These are phyloP conservation scores for Rhizomucor miehei DNA, from an alignment of 371 early-diverging fungal genomes.

Conservation along the genomic window DNA sequence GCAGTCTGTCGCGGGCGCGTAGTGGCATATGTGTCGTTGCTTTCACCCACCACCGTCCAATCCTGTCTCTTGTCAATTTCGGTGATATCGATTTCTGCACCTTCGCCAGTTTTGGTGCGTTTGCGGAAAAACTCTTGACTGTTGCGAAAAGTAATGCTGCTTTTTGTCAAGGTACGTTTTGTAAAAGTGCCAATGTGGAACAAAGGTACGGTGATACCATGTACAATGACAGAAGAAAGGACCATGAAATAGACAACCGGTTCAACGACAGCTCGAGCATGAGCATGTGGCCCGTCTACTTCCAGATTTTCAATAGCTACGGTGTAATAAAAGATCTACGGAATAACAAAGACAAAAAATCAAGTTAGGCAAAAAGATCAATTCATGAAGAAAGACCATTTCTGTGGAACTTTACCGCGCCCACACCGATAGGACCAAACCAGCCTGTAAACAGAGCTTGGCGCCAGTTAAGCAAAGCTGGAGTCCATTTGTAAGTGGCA, in stretches of 20 bases:
- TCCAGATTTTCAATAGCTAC: constrained; percentile 45
- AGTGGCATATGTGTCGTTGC: no score
- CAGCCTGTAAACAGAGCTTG: constrained; percentile 94
- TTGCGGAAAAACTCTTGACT: no score
- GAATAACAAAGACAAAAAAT: not conserved
- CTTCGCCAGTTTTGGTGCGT: no score
- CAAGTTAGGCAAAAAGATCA: no score
- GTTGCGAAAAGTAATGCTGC: no score
- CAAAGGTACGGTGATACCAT: constrained; percentile 43
- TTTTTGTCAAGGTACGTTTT: no score
- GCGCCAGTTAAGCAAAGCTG: constrained; percentile 62
- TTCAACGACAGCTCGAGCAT: constrained; percentile 35
- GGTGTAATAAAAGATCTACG: constrained; percentile 64
- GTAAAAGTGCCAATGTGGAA: no score
- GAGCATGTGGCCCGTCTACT: constrained; percentile 19
- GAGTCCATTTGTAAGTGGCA: constrained; percentile 58
- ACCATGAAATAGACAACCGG: constrained; percentile 75
- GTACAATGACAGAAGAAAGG: constrained; percentile 72
- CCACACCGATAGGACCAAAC: constrained; percentile 95
- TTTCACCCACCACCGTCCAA: no score
- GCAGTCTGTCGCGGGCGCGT: no score
- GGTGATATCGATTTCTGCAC: no score
- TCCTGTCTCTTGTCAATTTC: no score
- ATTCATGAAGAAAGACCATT: no score
- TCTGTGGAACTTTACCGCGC: constrained; percentile 44